Percentiles rank a stretch among this genome's conserved stretches.
Evolutionary conservation across 345 rosid genomes (phyloP).

Genomic region (Gossypium rotundifolium): DNA sequence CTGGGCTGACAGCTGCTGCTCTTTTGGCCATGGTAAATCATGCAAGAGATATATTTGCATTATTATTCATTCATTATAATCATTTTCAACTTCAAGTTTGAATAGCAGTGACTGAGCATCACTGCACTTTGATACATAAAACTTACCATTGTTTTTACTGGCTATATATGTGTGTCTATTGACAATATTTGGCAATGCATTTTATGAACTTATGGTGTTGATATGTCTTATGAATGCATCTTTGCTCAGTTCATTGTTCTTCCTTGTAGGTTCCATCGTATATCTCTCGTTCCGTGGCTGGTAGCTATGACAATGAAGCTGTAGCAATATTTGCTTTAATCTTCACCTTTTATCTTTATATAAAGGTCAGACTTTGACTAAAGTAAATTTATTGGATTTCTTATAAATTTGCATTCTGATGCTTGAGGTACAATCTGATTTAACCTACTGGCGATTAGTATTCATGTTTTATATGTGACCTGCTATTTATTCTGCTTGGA

Average conservation of each 20-base stretch:
- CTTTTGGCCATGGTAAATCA: conserved; percentile 91
- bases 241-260: background rate
- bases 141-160: background rate
- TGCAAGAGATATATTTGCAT: conserved; percentile 19
- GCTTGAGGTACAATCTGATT: background rate
- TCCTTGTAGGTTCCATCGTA: conserved; percentile 84
- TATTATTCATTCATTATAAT: background rate
- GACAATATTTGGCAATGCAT: background rate
- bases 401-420: background rate
- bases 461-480: background rate
- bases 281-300: conserved; percentile 94
- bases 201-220: background rate
- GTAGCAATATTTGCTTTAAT: conserved; percentile 76
- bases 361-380: conserved; percentile 59
- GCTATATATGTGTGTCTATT: background rate
- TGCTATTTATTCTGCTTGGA: background rate
- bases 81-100: conserved; percentile 2
- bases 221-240: background rate
- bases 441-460: conserved; percentile 4
- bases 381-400: conserved; percentile 2
- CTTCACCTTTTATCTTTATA: conserved; percentile 86
- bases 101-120: conserved; percentile 2
- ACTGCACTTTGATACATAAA: conserved; percentile 1
- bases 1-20: conserved; percentile 92
- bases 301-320: conserved; percentile 60